phyloP scores from a whole-genome alignment of 805 yeast genomes.

The Deakozyma indianensis region DNA sequence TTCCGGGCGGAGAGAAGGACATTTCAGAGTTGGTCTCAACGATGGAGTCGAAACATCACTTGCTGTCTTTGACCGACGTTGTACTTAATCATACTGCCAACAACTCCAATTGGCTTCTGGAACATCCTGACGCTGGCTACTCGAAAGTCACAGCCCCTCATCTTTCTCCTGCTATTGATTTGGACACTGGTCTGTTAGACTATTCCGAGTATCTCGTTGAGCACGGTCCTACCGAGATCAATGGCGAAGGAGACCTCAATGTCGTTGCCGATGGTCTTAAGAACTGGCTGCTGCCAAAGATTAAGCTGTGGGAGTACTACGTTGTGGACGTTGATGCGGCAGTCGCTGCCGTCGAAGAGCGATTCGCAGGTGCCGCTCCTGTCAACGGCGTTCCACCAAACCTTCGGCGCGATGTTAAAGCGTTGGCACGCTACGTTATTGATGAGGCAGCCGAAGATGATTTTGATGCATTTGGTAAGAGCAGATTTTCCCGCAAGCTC shows the following conservation, averaged over 20 bases:
- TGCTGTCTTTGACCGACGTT: constrained; percentile 76
- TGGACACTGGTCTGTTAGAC: constrained; percentile 54
- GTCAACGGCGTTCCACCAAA: constrained; percentile 27
- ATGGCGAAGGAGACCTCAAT: constrained; percentile 38
- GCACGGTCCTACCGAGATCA: constrained; percentile 44
- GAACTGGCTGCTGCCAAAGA: constrained; percentile 46
- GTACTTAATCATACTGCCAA: constrained; percentile 93
- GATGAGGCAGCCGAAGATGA: constrained; percentile 24
- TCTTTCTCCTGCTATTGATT: constrained; percentile 65
- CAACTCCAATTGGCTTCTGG: constrained; percentile 72
- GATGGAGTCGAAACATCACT: constrained; percentile 39
- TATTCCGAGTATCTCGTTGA: constrained; percentile 45
- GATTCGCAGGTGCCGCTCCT: constrained; percentile 25
- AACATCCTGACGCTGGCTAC: constrained; percentile 86
- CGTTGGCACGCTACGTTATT: constrained; percentile 31
- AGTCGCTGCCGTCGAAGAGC: constrained; percentile 18
- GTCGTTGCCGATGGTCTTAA: constrained; percentile 54
- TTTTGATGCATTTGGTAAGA: constrained; percentile 30
- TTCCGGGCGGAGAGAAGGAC: constrained; percentile 37
- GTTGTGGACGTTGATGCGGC: constrained; percentile 43
- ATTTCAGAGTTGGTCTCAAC: constrained; percentile 36
- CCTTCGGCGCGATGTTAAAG: constrained; percentile 20
- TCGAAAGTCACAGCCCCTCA: constrained; percentile 82
- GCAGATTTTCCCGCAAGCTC: constrained; percentile 42
- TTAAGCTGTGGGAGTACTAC: constrained; percentile 81